Evolutionary conservation across 164 flowering plant genomes (phyloP).

Genomic region (Amborella trichopoda): DNA sequence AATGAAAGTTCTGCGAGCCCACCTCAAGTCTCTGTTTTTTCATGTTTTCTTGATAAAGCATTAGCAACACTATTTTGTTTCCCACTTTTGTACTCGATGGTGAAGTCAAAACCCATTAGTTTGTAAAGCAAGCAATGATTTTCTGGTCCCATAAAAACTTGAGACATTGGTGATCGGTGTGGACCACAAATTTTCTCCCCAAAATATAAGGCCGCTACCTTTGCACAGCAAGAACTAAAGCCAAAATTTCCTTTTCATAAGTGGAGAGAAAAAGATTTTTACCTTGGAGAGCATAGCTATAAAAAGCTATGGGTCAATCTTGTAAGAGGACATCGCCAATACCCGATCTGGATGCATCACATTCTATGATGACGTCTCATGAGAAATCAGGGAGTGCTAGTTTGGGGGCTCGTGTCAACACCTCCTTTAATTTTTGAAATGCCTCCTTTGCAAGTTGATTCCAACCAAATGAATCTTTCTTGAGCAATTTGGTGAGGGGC

Average conservation of each 20-base stretch:
- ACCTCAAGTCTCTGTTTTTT: neutral
- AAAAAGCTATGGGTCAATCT: neutral
- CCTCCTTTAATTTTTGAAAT: neutral
- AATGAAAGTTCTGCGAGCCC: too few species aligned
- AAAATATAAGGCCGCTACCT: constrained; percentile 1
- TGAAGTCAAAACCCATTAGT: too few species aligned
- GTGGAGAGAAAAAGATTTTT: neutral
- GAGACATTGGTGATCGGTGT: constrained; percentile 4
- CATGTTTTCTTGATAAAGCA: neutral
- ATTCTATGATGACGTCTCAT: neutral
- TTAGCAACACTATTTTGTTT: neutral
- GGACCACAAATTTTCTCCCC: neutral
- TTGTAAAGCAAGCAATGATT: neutral
- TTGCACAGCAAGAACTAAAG: neutral
- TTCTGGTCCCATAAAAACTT: neutral
- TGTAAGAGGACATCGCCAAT: constrained; percentile 2
- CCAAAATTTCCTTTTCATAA: constrained; percentile 3
- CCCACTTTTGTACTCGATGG: neutral
- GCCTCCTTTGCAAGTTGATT: neutral
- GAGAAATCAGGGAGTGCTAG: neutral
- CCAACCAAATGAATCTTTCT: neutral
- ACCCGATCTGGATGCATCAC: neutral
- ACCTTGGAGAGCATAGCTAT: neutral
- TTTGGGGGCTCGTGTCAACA: neutral
- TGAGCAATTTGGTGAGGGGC: neutral